A percentile compares a stretch with the other conserved stretches of the same genome.
Conservation (phyloP, 73 alveolate genomes). For the Symbiodinium pilosum region DNA sequence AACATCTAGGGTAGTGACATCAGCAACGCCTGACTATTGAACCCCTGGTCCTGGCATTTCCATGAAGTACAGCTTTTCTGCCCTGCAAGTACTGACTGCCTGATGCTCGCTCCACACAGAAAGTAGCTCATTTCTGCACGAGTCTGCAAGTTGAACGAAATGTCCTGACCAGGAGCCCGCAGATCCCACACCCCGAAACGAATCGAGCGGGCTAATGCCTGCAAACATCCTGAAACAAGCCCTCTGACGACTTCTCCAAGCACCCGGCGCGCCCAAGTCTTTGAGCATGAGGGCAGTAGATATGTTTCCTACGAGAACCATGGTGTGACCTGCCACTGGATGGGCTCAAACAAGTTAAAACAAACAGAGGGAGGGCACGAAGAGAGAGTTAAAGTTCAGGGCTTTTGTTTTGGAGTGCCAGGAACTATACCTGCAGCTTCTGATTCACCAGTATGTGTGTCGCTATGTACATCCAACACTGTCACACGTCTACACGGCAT, state of each 20-base stretch:
- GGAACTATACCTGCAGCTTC: not conserved
- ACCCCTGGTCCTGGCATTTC: too few relatives aligned
- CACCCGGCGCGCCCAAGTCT: conserved; percentile 36
- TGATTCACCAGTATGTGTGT: too few relatives aligned
- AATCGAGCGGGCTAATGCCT: not conserved
- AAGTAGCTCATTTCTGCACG: not conserved
- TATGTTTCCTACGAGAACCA: conserved; percentile 59
- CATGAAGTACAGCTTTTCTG: too few relatives aligned
- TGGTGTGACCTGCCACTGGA: conserved; percentile 6
- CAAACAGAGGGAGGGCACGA: too few relatives aligned
- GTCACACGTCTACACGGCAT: too few relatives aligned
- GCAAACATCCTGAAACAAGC: not conserved
- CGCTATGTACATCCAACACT: too few relatives aligned
- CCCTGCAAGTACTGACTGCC: too few relatives aligned
- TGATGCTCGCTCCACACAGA: too few relatives aligned
- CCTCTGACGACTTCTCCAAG: not conserved
- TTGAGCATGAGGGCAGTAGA: conserved; percentile 46
- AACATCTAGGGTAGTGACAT: too few relatives aligned
- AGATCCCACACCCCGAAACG: not conserved
- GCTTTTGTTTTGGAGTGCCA: not conserved
- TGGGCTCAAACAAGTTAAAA: too few relatives aligned
- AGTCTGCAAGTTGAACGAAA: not conserved
- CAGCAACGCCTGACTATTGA: too few relatives aligned
- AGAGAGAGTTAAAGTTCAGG: not conserved
- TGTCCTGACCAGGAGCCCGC: not conserved